Evolutionary conservation across 192 early-diverging fungal species (phyloP).

Genomic region (Entrophospora sp.): DNA sequence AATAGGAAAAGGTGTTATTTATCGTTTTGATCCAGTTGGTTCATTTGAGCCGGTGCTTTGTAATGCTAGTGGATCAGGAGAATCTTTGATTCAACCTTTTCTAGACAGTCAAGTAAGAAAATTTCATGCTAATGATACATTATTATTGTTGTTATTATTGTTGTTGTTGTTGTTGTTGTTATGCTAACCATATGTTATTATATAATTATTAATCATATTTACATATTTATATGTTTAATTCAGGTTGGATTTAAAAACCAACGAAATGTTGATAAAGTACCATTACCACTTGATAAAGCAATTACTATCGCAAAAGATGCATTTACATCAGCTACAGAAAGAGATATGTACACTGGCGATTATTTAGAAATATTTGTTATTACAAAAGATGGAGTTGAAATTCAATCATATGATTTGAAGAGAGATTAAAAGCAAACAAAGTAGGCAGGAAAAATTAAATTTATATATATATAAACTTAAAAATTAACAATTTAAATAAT

Average conservation of each 20-base stretch:
- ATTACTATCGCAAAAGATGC: slow-evolving; percentile 84
- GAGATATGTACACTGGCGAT: slow-evolving; percentile 98
- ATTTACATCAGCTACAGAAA: slow-evolving; percentile 93
- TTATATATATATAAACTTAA: neutral
- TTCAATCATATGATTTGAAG: slow-evolving; percentile 75
- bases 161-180: neutral
- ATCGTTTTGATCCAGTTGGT: slow-evolving; percentile 88
- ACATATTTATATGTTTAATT: neutral
- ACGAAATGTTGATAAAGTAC: slow-evolving; percentile 26
- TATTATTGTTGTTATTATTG: neutral
- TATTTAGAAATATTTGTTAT: slow-evolving; percentile 87
- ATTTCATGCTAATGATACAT: neutral
- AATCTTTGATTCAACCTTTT: slow-evolving; percentile 92
- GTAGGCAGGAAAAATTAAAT: neutral
- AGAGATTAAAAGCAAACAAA: slow-evolving; percentile 88
- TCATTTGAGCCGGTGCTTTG: slow-evolving; percentile 72
- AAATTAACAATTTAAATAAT: too few species aligned
- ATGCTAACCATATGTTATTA: neutral
- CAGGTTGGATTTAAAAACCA: slow-evolving; percentile 73
- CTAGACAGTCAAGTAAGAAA: slow-evolving; percentile 80
- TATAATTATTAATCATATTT: neutral
- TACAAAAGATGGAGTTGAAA: slow-evolving; percentile 63
- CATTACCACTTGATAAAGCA: slow-evolving; percentile 52
- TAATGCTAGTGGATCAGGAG: slow-evolving; percentile 73
- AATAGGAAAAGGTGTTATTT: slow-evolving; percentile 79